A percentile compares a stretch with the other conserved stretches of the same genome.
Conservation (phyloP, 257 asterid species). For the Linaria vulgaris region DNA sequence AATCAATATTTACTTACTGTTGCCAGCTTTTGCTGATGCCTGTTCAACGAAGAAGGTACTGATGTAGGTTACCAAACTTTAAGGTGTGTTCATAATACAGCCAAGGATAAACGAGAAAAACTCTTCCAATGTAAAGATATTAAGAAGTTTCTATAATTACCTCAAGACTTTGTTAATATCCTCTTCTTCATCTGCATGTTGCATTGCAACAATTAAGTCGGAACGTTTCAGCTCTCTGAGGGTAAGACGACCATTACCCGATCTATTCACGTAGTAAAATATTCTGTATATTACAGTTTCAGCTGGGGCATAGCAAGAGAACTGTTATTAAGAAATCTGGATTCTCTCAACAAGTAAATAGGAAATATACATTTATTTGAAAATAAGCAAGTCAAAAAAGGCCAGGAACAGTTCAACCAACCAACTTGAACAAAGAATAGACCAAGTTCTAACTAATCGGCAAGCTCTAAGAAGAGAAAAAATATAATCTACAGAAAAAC, state of each 20-base stretch:
- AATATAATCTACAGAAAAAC: background rate
- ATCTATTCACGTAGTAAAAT: conserved; percentile 95
- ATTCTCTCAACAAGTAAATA: conserved; percentile 20
- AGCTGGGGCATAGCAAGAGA: conserved; percentile 69
- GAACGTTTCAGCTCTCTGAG: conserved; percentile 94
- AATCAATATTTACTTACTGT: too few species aligned
- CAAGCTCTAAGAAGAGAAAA: background rate
- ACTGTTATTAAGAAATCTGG: conserved; percentile 31
- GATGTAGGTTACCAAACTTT: too few species aligned
- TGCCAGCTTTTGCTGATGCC: too few species aligned
- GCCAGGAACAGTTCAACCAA: conserved; percentile 29
- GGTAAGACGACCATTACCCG: conserved; percentile 87
- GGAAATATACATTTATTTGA: conserved; percentile 25
- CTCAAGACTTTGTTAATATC: conserved; percentile 97
- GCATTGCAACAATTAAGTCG: conserved; percentile 89
- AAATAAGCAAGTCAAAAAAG: conserved; percentile 22
- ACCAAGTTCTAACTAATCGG: conserved; percentile 5
- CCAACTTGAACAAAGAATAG: conserved; percentile 15
- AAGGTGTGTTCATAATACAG: too few species aligned
- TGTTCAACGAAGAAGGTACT: too few species aligned
- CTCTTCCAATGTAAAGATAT: conserved; percentile 12
- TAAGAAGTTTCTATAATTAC: conserved; percentile 37
- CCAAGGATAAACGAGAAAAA: conserved; percentile 4
- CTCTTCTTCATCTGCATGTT: conserved; percentile 99
- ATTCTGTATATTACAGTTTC: conserved; percentile 98